Evolutionary conservation across 2,329 filamentous ascomycete genomes (phyloP), one percentile per base, ranked within the genome.

Genomic region (Talaromyces piceae): DNA sequence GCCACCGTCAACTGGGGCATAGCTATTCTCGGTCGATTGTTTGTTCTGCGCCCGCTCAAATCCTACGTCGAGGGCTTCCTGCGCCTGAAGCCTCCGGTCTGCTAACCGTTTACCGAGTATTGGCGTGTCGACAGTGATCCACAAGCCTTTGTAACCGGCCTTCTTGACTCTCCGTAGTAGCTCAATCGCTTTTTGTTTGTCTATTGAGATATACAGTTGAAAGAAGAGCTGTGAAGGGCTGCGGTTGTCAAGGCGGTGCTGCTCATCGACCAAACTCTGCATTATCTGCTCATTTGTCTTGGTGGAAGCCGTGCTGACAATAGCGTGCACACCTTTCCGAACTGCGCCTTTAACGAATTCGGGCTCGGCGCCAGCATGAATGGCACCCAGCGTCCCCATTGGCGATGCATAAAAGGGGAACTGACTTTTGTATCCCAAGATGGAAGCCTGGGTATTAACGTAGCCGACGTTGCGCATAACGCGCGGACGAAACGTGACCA

Each of bases 401-500:
- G 41, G 26, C 23, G 30, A 33, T 4, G n/a, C 27, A 22, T 27
- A 27, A 18, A 47, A 20, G 31, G 45, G 45, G 45, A 47, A 31
- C 13, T 22, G 18, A 33, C n/a, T 31, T 47, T 47, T 47, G 12
- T 47, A 25, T 27, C 45, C 45, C 18, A 47, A 22, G 7, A 47
- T 31, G 23, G 45, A 27, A 20, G 27, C 12, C n/a, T 23, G 27
- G 6, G 27, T 23, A 31, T 33, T 16, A 33, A 31, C 31, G 13
- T 56, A 54, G 0, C 58, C 62, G 25, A 74, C 65, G 28, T 70
- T 66, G 30, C 68, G 63, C 2, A 75, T 60, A 23, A 75, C 64
- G n/a, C 76, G 67, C 3, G 76, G 76, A 6, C 75, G 67, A 31
- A 77, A 68, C 59, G 30, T 23, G 18, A 47, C 22, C 12, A 22